These are phyloP conservation scores for Prunus kanzakura DNA, from an alignment of 306 rosid species.

Conservation along the genomic window DNA sequence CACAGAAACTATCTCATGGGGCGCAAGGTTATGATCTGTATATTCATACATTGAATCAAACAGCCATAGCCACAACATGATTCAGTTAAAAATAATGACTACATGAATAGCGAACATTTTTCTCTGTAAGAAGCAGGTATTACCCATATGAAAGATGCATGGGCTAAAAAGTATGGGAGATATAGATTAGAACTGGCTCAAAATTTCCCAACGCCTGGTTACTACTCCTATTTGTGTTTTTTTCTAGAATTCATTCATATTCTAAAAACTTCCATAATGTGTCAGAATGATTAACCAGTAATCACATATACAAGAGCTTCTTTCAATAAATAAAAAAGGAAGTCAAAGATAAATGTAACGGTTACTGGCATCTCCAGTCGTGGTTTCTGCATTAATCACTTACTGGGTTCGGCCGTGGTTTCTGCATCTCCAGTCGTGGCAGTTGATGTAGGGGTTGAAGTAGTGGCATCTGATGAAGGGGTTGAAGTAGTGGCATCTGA, in stretches of 20 bases:
- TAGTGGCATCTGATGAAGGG: background rate
- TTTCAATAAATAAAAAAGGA: background rate
- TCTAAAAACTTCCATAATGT: background rate
- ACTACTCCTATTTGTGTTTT: background rate
- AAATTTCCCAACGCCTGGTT: background rate
- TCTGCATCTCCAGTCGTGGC: background rate
- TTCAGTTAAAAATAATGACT: background rate
- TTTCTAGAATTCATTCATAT: background rate
- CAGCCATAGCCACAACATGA: background rate
- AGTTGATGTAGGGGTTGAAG: background rate
- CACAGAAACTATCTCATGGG: background rate
- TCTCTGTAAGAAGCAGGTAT: background rate
- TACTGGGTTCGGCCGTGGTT: slow-evolving; percentile 21
- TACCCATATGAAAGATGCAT: background rate
- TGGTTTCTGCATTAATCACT: background rate
- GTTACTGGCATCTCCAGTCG: slow-evolving; percentile 47
- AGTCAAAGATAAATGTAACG: background rate
- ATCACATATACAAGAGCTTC: background rate
- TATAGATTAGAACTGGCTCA: background rate
- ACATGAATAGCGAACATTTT: background rate
- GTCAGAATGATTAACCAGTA: background rate
- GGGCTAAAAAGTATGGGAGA: background rate
- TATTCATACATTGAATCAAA: background rate
- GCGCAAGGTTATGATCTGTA: background rate
- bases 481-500: slow-evolving; percentile 26